A percentile compares a stretch with the other conserved stretches of the same genome.
Evolutionary conservation across 2,329 filamentous ascomycete genomes (phyloP).

Genomic region (Erysiphe neolycopersici): DNA sequence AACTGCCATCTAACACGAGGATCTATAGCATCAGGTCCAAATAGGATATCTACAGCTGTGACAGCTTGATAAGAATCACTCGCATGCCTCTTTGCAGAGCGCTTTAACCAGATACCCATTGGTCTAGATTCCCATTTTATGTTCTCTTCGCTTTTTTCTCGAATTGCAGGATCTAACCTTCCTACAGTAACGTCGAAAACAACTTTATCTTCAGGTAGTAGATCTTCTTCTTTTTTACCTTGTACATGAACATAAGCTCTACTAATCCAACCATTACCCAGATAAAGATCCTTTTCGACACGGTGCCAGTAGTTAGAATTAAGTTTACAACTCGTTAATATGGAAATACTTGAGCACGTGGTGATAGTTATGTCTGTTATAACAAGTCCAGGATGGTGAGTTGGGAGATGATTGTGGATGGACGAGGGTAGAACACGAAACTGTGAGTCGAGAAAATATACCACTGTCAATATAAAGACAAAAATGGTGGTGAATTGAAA

Average conservation of each 20-base stretch:
- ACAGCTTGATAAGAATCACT: conserved; percentile 21
- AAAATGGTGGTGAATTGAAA: conserved; percentile 12
- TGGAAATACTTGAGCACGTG: conserved; percentile 33
- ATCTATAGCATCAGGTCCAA: conserved; percentile 57
- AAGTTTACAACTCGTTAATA: conserved; percentile 31
- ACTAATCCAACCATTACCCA: conserved; percentile 34
- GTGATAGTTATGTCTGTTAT: conserved; percentile 43
- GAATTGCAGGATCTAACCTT: conserved; percentile 27
- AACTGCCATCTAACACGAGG: conserved; percentile 67
- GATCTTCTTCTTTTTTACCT: conserved; percentile 42
- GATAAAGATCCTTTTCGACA: conserved; percentile 44
- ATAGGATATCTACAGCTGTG: conserved; percentile 43
- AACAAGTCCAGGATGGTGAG: conserved; percentile 39
- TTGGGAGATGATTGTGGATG: conserved; percentile 40
- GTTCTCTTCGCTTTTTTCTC: conserved; percentile 23
- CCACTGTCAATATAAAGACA: conserved; percentile 25
- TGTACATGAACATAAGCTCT: conserved; percentile 42
- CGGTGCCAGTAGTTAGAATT: conserved; percentile 31
- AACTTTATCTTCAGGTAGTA: conserved; percentile 31
- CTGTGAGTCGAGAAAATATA: conserved; percentile 39
- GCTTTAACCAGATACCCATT: conserved; percentile 41
- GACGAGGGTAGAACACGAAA: conserved; percentile 41
- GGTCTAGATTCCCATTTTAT: conserved; percentile 39
- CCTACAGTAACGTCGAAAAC: conserved; percentile 38
- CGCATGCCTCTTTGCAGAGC: conserved; percentile 17